phyloP scores from a whole-genome alignment of 345 rosid species.

The Nasturtium officinale region DNA sequence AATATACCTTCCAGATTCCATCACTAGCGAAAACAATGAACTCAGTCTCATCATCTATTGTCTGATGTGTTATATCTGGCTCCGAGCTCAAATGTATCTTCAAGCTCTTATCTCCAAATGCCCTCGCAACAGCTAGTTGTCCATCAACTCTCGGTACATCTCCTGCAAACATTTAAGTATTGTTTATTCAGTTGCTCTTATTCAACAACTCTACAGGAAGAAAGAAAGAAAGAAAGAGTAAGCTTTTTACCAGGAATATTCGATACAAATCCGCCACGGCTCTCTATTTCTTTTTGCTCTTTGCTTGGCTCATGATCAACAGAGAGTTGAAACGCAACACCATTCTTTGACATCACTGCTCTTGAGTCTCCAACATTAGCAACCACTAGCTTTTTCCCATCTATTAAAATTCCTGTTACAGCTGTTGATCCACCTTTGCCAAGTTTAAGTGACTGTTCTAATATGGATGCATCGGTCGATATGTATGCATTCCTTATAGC shows the following conservation, averaged over 20 bases:
- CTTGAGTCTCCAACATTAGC: constrained; percentile 95
- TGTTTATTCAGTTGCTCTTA: not conserved
- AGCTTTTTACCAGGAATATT: constrained; percentile 65
- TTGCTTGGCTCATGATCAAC: constrained; percentile 88
- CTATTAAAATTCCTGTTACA: constrained; percentile 85
- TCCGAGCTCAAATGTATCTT: constrained; percentile 89
- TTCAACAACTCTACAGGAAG: not conserved
- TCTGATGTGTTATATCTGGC: constrained; percentile 53
- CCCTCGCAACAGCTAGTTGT: constrained; percentile 90
- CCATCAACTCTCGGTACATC: constrained; percentile 94
- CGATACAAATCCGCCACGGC: constrained; percentile 88
- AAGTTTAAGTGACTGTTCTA: constrained; percentile 56
- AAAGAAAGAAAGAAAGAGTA: not conserved
- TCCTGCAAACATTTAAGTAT: constrained; percentile 50
- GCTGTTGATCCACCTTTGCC: constrained; percentile 97
- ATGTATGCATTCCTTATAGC: constrained; percentile 75
- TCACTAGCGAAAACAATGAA: constrained; percentile 82
- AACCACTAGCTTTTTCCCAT: constrained; percentile 71
- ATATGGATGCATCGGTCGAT: constrained; percentile 63
- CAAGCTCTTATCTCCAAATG: constrained; percentile 84
- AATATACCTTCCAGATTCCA: constrained; percentile 85
- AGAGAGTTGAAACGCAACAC: constrained; percentile 68
- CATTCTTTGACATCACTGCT: constrained; percentile 73
- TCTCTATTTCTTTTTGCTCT: constrained; percentile 65
- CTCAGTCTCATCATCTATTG: constrained; percentile 53